Percentiles rank a stretch among this genome's conserved stretches.
Conservation (phyloP, 345 rosid genomes). For the Passiflora organensis region DNA sequence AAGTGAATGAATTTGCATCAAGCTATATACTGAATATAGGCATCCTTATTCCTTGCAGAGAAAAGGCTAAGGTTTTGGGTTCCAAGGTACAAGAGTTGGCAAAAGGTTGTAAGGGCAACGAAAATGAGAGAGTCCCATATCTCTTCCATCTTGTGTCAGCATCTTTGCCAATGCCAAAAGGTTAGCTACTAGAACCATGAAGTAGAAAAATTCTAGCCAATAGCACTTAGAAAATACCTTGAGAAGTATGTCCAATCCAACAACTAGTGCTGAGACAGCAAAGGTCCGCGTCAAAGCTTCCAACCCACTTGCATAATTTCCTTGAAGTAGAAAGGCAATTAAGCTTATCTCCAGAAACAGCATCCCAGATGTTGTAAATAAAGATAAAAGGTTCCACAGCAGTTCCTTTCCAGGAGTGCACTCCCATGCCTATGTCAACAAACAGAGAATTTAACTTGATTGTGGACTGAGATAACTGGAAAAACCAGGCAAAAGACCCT, state of each 20-base stretch:
- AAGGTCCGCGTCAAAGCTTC: conserved; percentile 74
- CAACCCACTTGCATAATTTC: conserved; percentile 74
- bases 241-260: conserved; percentile 73
- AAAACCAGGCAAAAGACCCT: background rate
- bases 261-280: conserved; percentile 61
- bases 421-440: conserved; percentile 62
- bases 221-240: conserved; percentile 67
- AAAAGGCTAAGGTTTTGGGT: too few species aligned
- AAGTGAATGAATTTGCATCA: too few species aligned
- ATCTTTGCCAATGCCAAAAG: too few species aligned
- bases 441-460: background rate
- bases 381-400: conserved; percentile 73
- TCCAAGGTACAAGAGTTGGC: too few species aligned
- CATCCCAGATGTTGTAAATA: conserved; percentile 87
- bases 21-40: too few species aligned
- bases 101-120: too few species aligned
- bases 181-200: too few species aligned
- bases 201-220: too few species aligned
- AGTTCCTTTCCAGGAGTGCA: conserved; percentile 73
- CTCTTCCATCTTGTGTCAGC: too few species aligned
- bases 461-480: background rate
- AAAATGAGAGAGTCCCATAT: too few species aligned
- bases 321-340: conserved; percentile 87
- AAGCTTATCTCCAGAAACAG: conserved; percentile 89
- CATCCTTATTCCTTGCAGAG: too few species aligned